These are phyloP conservation scores for Styphnolobium japonicum DNA, from an alignment of 306 rosid genomes.

Conservation along the genomic window DNA sequence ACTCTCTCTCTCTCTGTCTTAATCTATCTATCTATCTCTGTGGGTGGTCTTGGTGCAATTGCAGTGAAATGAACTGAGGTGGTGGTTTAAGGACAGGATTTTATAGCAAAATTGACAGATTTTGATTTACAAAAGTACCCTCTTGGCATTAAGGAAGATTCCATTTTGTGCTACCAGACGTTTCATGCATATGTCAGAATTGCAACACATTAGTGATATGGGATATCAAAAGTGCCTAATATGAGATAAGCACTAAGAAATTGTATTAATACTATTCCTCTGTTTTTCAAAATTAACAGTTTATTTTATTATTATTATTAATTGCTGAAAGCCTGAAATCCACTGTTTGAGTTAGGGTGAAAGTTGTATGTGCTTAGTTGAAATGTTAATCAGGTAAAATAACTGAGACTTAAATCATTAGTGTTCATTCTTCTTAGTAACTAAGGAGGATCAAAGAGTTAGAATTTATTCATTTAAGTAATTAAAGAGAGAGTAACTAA, in stretches of 20 bases:
- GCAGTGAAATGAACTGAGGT: slow-evolving; percentile 21
- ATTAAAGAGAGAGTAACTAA: no score
- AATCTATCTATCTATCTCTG: not conserved
- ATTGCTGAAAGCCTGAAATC: no score
- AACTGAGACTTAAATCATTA: no score
- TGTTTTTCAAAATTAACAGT: not conserved
- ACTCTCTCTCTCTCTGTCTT: not conserved
- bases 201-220: not conserved
- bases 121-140: slow-evolving; percentile 55
- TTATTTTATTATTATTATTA: not conserved
- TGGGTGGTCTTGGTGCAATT: not conserved
- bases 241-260: not conserved
- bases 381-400: no score
- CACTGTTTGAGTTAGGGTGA: no score
- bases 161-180: slow-evolving; percentile 42
- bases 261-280: not conserved
- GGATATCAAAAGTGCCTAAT: not conserved
- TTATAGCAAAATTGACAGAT: slow-evolving; percentile 36
- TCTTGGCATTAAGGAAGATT: slow-evolving; percentile 40
- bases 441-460: no score
- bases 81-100: slow-evolving; percentile 33
- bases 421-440: no score
- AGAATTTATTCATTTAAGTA: no score
- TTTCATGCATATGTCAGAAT: slow-evolving; percentile 33
- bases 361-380: no score